Base-by-base conservation (phyloP, 495 filamentous ascomycete genomes). In the Penicillium herquei region DNA sequence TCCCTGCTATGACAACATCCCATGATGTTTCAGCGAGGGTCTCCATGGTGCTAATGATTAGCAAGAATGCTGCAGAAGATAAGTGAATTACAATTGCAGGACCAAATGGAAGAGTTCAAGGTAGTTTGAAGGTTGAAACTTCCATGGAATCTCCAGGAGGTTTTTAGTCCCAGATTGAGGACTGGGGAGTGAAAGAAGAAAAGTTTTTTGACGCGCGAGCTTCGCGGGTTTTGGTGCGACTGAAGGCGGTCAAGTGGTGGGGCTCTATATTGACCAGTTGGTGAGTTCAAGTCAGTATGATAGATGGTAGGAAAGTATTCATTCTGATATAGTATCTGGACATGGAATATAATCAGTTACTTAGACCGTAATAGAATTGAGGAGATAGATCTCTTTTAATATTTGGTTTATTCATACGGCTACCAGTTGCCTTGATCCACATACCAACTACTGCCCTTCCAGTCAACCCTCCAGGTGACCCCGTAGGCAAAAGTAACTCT, bases 1-100 rank as follows among this genome's bases (percentile, higher is more conserved):
- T 98, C 58, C 95, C 95, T 57, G 84, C 81, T 58, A 98, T 90
- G 53, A 94, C 78, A 62, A 95, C 85, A 76, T 98, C 94, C 95
- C 95, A 98, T 44, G 79, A 74, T 32, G 89, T 91, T 48, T 87
- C 86, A 68, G 84, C 74, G 52, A 96, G 78, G 44, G 87, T 84
- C 61, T 95, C 90, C 91, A 96, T 96, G 52, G 30, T 68, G 61
- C 50, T 53, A 50, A 57, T 52, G 55, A 55, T 37, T 45, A 44
- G 49, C 21, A 26, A 40, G 47, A 50, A 54, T 26, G 54, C 58
- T 61, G 66, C 56, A 59, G 58, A 54, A 42, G 41, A 59, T 67
- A 59, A 58, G 68, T 66, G 52, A 56, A 58, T 50, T 60, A 58
- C 54, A 59, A 61, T 55, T 33, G 33, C 47, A 37, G 14, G 47